Conservation (phyloP, 768 basidiomycete genomes). For the Tephrocybe sp. region DNA sequence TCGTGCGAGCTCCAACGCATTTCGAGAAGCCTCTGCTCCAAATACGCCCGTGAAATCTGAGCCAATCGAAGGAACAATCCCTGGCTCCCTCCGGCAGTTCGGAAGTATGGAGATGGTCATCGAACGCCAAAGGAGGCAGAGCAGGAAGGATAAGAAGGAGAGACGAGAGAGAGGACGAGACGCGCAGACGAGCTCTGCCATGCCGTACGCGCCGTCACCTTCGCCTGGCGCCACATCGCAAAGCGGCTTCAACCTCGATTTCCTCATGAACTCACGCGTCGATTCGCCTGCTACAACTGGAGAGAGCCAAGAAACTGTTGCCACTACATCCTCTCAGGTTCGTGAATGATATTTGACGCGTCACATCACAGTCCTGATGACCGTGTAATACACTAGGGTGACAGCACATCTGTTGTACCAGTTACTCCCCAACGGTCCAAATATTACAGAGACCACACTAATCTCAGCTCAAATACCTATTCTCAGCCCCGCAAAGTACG, state of each 20-base stretch:
- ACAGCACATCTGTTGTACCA: constrained; percentile 29
- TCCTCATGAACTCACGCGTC: constrained; percentile 59
- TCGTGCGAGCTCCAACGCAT: constrained; percentile 47
- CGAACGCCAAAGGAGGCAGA: constrained; percentile 68
- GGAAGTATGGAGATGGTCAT: constrained; percentile 79
- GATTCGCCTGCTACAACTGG: constrained; percentile 36
- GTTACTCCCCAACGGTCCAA: constrained; percentile 60
- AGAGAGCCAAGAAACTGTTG: constrained; percentile 30
- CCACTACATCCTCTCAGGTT: constrained; percentile 37
- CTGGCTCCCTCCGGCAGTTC: constrained; percentile 53
- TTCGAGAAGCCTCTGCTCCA: constrained; percentile 55
- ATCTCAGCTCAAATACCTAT: constrained; percentile 26
- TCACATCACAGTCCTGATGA: constrained; percentile 11
- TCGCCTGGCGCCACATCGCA: constrained; percentile 52
- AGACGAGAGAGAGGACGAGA: constrained; percentile 51
- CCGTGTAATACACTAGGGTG: constrained; percentile 11
- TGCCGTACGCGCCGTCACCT: constrained; percentile 46
- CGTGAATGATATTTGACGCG: constrained; percentile 35
- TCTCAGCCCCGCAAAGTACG: constrained; percentile 28
- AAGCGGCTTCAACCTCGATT: constrained; percentile 43
- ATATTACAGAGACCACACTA: constrained; percentile 60
- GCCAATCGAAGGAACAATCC: constrained; percentile 40
- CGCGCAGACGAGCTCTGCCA: constrained; percentile 27
- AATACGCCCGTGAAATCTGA: constrained; percentile 67
- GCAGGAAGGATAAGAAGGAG: constrained; percentile 50